Conservation (phyloP, 495 filamentous ascomycete genomes). For the Penicilliopsis zonata region DNA sequence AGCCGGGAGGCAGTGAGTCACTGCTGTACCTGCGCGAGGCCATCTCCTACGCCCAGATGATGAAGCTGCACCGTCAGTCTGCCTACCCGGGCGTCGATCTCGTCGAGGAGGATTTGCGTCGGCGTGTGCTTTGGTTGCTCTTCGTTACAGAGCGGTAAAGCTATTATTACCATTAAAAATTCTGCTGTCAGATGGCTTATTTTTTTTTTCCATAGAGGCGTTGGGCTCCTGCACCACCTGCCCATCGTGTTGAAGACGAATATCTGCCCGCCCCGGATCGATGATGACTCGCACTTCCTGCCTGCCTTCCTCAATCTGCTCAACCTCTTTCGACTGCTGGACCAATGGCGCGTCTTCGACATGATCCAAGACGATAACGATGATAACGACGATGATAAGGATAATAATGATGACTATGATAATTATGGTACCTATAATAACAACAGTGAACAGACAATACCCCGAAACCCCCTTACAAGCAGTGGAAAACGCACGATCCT, state of each 20-base stretch:
- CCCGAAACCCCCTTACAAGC: too few relatives aligned
- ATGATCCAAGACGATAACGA: slow-evolving; percentile 27
- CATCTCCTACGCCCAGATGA: slow-evolving; percentile 32
- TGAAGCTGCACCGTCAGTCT: slow-evolving; percentile 25
- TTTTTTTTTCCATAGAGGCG: too few relatives aligned
- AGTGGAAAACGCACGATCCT: too few relatives aligned
- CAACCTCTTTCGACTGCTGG: slow-evolving; percentile 28
- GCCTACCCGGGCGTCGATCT: slow-evolving; percentile 16
- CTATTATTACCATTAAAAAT: too few relatives aligned
- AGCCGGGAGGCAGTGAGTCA: slow-evolving; percentile 25
- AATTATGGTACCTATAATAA: too few relatives aligned
- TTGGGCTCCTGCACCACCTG: slow-evolving; percentile 32
- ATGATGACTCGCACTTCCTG: slow-evolving; percentile 21
- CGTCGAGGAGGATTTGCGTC: slow-evolving; percentile 22
- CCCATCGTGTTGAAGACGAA: slow-evolving; percentile 24
- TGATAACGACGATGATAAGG: too few relatives aligned
- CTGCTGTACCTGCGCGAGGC: slow-evolving; percentile 30
- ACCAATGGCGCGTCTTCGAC: slow-evolving; percentile 24
- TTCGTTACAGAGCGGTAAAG: slow-evolving; percentile 33
- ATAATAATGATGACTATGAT: too few relatives aligned
- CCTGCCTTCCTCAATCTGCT: slow-evolving; percentile 32
- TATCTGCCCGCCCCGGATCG: slow-evolving; percentile 15
- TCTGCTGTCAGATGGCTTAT: too few relatives aligned
- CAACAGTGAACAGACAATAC: too few relatives aligned
- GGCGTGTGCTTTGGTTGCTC: slow-evolving; percentile 30